Conservation (phyloP, 345 rosid species). For the Cardamine chenopodiifolia region DNA sequence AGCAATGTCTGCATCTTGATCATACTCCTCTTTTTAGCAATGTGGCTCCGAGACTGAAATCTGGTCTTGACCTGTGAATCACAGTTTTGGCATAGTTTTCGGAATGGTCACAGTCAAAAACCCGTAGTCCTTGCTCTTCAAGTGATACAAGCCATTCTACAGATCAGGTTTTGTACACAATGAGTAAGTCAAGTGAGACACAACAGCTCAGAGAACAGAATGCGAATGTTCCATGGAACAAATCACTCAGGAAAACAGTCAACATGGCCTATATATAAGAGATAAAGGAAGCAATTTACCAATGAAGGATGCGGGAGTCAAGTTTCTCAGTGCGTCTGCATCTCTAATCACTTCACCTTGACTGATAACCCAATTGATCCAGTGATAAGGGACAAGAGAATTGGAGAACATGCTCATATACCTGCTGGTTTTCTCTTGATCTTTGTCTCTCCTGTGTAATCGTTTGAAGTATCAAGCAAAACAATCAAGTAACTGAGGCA, state of each 20-base stretch:
- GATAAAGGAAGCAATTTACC: constrained; percentile 52
- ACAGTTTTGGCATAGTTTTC: constrained; percentile 55
- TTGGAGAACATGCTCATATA: constrained; percentile 53
- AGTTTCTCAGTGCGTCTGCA: constrained; percentile 43
- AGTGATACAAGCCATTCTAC: constrained; percentile 66
- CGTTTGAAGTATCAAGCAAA: constrained; percentile 36
- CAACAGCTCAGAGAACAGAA: constrained; percentile 3
- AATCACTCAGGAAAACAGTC: constrained; percentile 8
- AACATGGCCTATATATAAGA: not conserved
- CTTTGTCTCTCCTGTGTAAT: constrained; percentile 54
- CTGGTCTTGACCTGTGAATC: constrained; percentile 48
- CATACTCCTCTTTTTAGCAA: constrained; percentile 28
- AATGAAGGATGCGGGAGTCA: constrained; percentile 56
- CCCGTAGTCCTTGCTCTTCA: constrained; percentile 62
- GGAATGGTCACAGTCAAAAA: constrained; percentile 55
- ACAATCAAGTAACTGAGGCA: not conserved
- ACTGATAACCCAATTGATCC: constrained; percentile 59
- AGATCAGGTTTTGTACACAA: constrained; percentile 30
- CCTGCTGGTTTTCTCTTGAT: constrained; percentile 48
- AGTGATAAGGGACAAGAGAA: constrained; percentile 51
- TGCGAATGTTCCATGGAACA: not conserved
- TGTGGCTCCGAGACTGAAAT: constrained; percentile 30
- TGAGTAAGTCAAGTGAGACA: constrained; percentile 24
- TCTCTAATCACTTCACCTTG: constrained; percentile 50
- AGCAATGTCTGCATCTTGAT: constrained; percentile 43